These are phyloP conservation scores for Gypsophila paniculata DNA, from an alignment of 179 eudicot species.

Conservation along the genomic window DNA sequence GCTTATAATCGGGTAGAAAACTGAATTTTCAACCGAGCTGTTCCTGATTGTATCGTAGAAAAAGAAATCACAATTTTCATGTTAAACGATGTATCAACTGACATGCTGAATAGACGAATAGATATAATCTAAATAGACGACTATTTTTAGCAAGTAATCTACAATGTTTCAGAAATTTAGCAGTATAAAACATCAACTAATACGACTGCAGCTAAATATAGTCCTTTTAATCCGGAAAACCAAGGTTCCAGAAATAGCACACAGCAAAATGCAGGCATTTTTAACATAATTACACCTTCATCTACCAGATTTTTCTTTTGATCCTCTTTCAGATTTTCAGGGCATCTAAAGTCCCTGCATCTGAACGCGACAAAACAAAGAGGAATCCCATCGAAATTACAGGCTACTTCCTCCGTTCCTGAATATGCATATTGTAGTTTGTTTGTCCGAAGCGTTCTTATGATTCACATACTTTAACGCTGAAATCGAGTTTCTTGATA, in stretches of 20 bases:
- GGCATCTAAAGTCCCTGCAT: slow-evolving; percentile 16
- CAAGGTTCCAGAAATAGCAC: slow-evolving; percentile 18
- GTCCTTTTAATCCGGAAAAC: slow-evolving; percentile 16
- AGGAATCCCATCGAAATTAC: slow-evolving; percentile 11
- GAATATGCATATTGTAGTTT: neutral
- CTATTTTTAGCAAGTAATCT: slow-evolving; percentile 14
- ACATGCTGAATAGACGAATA: neutral
- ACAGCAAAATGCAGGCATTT: slow-evolving; percentile 21
- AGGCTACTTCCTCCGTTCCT: neutral
- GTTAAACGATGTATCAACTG: too few species aligned
- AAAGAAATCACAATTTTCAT: too few species aligned
- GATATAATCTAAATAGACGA: slow-evolving; percentile 5
- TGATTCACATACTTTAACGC: neutral
- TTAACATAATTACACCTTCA: slow-evolving; percentile 12
- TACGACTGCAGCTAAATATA: slow-evolving; percentile 22
- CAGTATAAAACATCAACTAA: slow-evolving; percentile 12
- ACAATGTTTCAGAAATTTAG: slow-evolving; percentile 1
- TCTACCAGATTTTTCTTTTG: slow-evolving; percentile 15
- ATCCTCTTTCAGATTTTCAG: slow-evolving; percentile 20
- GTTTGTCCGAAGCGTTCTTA: neutral
- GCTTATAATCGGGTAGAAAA: too few species aligned
- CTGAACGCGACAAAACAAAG: slow-evolving; percentile 1
- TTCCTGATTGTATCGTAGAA: too few species aligned
- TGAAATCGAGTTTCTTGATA: neutral
- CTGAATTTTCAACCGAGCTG: too few species aligned